These are phyloP conservation scores for Albophoma yamanashiensis DNA, from an alignment of 2,329 filamentous ascomycete species.

Conservation along the genomic window DNA sequence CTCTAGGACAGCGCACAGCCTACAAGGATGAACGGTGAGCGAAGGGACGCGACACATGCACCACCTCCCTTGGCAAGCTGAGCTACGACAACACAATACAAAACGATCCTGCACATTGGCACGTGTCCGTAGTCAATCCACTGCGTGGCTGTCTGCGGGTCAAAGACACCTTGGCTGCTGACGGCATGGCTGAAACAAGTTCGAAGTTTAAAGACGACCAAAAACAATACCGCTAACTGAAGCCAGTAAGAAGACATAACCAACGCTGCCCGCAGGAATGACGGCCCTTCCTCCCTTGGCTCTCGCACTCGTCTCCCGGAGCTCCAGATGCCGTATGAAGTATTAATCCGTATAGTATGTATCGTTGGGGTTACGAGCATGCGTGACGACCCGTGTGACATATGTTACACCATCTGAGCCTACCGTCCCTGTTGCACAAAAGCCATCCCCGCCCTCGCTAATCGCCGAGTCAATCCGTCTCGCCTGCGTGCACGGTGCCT, in stretches of 20 bases:
- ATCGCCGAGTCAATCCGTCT: slow-evolving; percentile 4
- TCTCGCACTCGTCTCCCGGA: not conserved
- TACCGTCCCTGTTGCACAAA: not conserved
- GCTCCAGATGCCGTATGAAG: not conserved
- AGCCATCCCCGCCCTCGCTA: slow-evolving; percentile 4
- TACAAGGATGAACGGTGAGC: not conserved
- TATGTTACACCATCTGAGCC: not conserved
- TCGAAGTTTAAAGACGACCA: not conserved
- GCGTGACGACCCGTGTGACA: not conserved
- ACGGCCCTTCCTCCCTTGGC: not conserved
- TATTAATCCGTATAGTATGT: not conserved
- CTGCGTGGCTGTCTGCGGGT: not conserved
- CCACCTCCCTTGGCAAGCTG: not conserved
- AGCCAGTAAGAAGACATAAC: not conserved
- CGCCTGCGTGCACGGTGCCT: slow-evolving; percentile 1
- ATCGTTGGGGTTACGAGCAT: not conserved
- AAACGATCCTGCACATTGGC: not conserved
- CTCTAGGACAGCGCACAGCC: not conserved
- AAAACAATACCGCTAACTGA: not conserved
- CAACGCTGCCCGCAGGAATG: not conserved
- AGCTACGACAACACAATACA: not conserved
- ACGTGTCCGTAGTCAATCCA: not conserved
- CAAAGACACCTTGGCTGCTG: not conserved
- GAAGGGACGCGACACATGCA: not conserved
- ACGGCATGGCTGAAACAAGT: not conserved